These are phyloP conservation scores for Dactylellina cionopaga DNA, from an alignment of 2,329 filamentous ascomycete genomes.

Conservation along the genomic window DNA sequence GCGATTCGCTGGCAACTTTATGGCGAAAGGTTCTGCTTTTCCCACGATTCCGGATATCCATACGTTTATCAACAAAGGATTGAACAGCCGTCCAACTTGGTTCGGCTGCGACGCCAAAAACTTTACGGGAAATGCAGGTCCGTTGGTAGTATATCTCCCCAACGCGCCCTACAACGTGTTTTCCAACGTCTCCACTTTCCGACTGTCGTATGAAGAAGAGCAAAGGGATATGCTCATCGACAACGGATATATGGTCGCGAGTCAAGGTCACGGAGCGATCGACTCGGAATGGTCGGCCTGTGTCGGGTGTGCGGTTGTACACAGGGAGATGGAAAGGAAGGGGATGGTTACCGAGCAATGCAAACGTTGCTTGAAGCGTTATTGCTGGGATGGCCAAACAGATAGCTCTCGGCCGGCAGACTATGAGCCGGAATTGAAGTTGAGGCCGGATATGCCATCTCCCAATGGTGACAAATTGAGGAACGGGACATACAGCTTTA, in stretches of 20 bases:
- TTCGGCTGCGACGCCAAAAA: slow-evolving; percentile 79
- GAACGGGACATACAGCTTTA: no score
- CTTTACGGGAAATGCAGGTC: slow-evolving; percentile 65
- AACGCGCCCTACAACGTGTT: slow-evolving; percentile 80
- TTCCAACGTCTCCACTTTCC: slow-evolving; percentile 84
- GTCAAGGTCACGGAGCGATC: slow-evolving; percentile 80
- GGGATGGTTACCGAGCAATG: slow-evolving; percentile 74
- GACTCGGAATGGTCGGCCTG: slow-evolving; percentile 82
- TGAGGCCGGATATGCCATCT: slow-evolving; percentile 6
- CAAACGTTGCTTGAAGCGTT: slow-evolving; percentile 77
- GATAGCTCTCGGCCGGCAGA: slow-evolving; percentile 17
- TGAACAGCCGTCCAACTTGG: slow-evolving; percentile 79
- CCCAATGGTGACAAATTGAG: no score
- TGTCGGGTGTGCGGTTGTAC: slow-evolving; percentile 86
- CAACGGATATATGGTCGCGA: slow-evolving; percentile 87
- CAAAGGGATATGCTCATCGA: slow-evolving; percentile 82
- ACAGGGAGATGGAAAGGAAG: slow-evolving; percentile 78
- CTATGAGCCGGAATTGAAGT: slow-evolving; percentile 33
- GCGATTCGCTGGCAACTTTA: slow-evolving; percentile 64
- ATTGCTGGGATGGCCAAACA: slow-evolving; percentile 90
- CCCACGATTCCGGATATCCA: slow-evolving; percentile 77
- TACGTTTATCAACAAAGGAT: slow-evolving; percentile 79
- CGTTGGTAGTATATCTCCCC: slow-evolving; percentile 86
- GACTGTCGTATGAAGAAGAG: slow-evolving; percentile 70
- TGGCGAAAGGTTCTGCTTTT: slow-evolving; percentile 76